Conservation (phyloP, 1,284 basidiomycete genomes). For the Melanopsichium pennsylvanicum region DNA sequence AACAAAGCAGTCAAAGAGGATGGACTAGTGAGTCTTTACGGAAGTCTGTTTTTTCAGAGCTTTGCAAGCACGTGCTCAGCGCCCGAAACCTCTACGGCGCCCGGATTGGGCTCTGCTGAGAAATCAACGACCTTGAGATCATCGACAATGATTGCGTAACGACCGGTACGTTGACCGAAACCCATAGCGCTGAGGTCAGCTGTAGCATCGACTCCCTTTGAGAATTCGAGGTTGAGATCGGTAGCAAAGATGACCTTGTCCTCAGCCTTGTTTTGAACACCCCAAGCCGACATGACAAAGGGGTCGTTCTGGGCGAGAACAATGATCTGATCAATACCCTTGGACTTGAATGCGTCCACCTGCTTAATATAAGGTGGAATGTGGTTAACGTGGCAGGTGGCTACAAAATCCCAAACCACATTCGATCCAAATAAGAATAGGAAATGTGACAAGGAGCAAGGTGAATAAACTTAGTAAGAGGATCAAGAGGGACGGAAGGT, state of each 20-base stretch:
- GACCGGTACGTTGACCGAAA: conserved; percentile 74
- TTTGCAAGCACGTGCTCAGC: conserved; percentile 74
- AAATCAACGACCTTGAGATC: conserved; percentile 70
- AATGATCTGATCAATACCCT: conserved; percentile 75
- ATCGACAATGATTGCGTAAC: conserved; percentile 77
- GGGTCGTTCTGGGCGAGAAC: conserved; percentile 64
- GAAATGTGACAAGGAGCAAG: not conserved
- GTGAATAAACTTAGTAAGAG: not conserved
- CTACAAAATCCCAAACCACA: too few relatives aligned
- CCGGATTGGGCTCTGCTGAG: conserved; percentile 49
- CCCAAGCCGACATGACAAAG: conserved; percentile 72
- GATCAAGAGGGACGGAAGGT: not conserved
- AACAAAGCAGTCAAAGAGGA: not conserved
- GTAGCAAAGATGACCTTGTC: conserved; percentile 78
- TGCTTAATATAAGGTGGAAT: conserved; percentile 76
- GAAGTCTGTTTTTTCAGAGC: conserved; percentile 65
- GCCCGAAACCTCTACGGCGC: conserved; percentile 73
- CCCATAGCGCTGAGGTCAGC: conserved; percentile 72
- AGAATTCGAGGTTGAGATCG: conserved; percentile 75
- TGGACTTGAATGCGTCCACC: conserved; percentile 75
- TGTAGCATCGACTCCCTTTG: conserved; percentile 72
- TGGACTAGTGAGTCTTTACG: too few relatives aligned
- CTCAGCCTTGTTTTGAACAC: conserved; percentile 73
- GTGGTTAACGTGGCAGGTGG: conserved; percentile 64
- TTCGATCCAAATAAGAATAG: not conserved